Evolutionary conservation across 352 stramenopile species (phyloP).

Genomic region (Hyaloperonospora arabidopsidis): DNA sequence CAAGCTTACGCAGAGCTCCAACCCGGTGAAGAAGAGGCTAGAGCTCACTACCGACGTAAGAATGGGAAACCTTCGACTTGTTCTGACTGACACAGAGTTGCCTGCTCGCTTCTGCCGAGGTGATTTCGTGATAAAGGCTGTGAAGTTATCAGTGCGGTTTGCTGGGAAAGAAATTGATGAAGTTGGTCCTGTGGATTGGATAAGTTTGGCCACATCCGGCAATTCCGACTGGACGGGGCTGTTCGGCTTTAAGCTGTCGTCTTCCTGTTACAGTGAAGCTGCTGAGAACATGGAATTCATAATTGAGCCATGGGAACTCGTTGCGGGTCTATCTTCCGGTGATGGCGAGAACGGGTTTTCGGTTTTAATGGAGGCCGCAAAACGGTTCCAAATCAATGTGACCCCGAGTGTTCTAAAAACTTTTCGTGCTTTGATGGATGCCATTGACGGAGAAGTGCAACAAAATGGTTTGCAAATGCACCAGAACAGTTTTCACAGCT

Average conservation of each 20-base stretch:
- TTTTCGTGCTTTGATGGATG: conserved; percentile 71
- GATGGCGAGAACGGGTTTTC: conserved; percentile 57
- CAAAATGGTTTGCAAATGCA: conserved; percentile 55
- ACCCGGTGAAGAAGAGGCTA: conserved; percentile 48
- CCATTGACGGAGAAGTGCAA: conserved; percentile 56
- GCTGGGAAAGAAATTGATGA: conserved; percentile 49
- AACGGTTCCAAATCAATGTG: conserved; percentile 72
- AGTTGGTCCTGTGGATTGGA: conserved; percentile 43
- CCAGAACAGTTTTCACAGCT: conserved; percentile 46
- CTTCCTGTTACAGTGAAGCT: conserved; percentile 64
- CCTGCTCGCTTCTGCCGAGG: conserved; percentile 47
- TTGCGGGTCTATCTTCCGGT: conserved; percentile 42
- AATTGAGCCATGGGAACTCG: conserved; percentile 63
- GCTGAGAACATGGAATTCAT: conserved; percentile 63
- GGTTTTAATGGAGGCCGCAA: conserved; percentile 52
- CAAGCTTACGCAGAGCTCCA: conserved; percentile 31
- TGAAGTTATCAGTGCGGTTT: conserved; percentile 54
- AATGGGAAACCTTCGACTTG: conserved; percentile 53
- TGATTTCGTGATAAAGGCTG: conserved; percentile 54
- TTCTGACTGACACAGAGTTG: conserved; percentile 51
- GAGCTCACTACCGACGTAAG: conserved; percentile 51
- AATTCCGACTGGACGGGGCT: conserved; percentile 52
- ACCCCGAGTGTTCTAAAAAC: conserved; percentile 65
- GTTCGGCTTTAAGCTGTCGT: conserved; percentile 58
- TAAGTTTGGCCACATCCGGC: conserved; percentile 39